Evolutionary conservation across 306 rosid genomes (phyloP).

Genomic region (Fragaria nilgerrensis): DNA sequence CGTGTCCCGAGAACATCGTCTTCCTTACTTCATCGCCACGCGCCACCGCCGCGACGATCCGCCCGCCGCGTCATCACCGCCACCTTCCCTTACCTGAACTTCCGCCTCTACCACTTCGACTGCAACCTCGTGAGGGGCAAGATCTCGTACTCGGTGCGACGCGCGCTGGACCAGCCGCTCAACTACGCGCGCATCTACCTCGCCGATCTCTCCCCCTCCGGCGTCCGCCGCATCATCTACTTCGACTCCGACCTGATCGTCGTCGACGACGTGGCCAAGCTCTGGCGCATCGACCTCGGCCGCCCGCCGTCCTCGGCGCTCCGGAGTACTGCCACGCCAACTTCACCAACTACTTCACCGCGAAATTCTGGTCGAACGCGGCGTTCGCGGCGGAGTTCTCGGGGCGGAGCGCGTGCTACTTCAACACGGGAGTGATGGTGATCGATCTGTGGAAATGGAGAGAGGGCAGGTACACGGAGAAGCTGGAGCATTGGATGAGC

Average conservation of each 20-base stretch:
- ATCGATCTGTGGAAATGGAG: conserved; percentile 85
- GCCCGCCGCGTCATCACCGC: conserved; percentile 59
- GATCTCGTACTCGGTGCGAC: conserved; percentile 78
- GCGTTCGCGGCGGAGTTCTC: conserved; percentile 45
- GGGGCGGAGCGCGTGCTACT: conserved; percentile 63
- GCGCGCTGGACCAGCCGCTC: conserved; percentile 86
- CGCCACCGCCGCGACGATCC: conserved; percentile 44
- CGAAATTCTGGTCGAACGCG: conserved; percentile 64
- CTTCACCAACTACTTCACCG: conserved; percentile 79
- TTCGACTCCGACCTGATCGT: conserved; percentile 86
- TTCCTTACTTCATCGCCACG: conserved; percentile 81
- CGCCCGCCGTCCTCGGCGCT: conserved; percentile 69
- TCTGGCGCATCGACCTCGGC: conserved; percentile 64
- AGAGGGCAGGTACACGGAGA: conserved; percentile 61
- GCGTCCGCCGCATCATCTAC: conserved; percentile 70
- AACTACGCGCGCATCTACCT: conserved; percentile 90
- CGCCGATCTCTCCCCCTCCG: conserved; percentile 61
- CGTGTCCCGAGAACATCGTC: conserved; percentile 77
- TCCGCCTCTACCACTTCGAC: conserved; percentile 73
- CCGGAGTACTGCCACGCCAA: conserved; percentile 95
- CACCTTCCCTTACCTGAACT: conserved; percentile 71
- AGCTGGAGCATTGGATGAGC: conserved; percentile 80
- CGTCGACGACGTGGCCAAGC: conserved; percentile 86
- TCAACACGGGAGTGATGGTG: conserved; percentile 97
- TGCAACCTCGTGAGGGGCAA: conserved; percentile 66